Evolutionary conservation across 805 yeast genomes (phyloP).

Genomic region (Saturnispora silvae): DNA sequence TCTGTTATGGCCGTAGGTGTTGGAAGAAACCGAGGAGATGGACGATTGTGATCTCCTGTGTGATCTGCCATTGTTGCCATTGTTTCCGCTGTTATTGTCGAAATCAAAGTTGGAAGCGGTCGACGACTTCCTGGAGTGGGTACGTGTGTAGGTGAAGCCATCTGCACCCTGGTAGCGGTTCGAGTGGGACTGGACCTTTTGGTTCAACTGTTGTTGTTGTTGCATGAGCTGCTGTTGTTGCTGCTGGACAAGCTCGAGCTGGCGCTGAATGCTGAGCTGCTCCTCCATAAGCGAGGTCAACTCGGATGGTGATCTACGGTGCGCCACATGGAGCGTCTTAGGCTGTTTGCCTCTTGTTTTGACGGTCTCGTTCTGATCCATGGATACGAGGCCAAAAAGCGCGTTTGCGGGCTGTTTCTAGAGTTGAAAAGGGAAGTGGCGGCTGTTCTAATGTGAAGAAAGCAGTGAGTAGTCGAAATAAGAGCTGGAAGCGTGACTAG

Average conservation of each 20-base stretch:
- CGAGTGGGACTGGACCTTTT: constrained; percentile 15
- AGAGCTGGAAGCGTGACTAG: no score
- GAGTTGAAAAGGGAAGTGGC: no score
- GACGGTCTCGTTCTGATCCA: constrained; percentile 21
- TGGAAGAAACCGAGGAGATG: constrained; percentile 18
- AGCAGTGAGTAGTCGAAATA: no score
- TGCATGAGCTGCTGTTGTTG: constrained; percentile 85
- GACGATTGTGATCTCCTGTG: constrained; percentile 42
- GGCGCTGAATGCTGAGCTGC: constrained; percentile 81
- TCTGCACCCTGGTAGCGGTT: not conserved
- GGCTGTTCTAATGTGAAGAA: no score
- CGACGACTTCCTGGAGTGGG: constrained; percentile 25
- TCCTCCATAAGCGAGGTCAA: constrained; percentile 87
- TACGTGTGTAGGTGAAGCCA: constrained; percentile 18
- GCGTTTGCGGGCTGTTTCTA: no score
- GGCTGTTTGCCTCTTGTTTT: constrained; percentile 31
- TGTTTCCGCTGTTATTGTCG: constrained; percentile 6
- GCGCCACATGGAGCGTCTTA: constrained; percentile 82
- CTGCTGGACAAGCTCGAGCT: constrained; percentile 80
- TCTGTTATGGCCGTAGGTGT: constrained; percentile 65
- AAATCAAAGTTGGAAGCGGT: constrained; percentile 18
- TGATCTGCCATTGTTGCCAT: constrained; percentile 14
- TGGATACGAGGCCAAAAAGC: no score
- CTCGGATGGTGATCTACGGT: constrained; percentile 92
- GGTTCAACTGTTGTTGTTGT: constrained; percentile 41